Evolutionary conservation across 805 yeast genomes (phyloP), one percentile per base, ranked within the genome.

Genomic region (Wickerhamiella domercqiae): DNA sequence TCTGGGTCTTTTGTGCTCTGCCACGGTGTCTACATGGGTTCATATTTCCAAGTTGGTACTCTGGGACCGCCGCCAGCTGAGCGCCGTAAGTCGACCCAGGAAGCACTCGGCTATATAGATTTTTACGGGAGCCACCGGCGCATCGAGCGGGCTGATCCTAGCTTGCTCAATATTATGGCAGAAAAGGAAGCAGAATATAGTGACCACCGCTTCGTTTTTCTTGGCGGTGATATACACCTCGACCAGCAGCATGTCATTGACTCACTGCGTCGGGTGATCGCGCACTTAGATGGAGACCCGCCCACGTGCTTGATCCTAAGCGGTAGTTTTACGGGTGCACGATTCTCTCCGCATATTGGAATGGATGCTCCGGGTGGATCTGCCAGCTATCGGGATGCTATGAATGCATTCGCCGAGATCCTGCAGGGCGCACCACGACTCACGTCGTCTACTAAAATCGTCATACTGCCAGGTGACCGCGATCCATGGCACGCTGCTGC

Each of bases 401-500:
- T 90, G 57, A 94, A 86, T 49, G 62, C 72, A 2, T 62, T 90
- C 13, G 87, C 93, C 0, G 62, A 65, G 2, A 49, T 82, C 2
- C 51, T 90, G 15, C 68, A 75, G 7, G 63, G 67, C 34, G 79
- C 62, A 47, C 78, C 82, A 0, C 52, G 55, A 3, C 56, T 83
- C 5, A 59, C 73, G 11, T 51, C 60, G 5, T 52, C 59, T 5
- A 66, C 78, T 21, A 73, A 77, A 36, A 56, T 90, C 21, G 59
- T 83, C 1, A 70, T 90, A 41, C 62, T 87, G 1, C 96, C 97
- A 0, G 97, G 98, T 1, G 71, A 73, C 30, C 79, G 82, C 47
- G 99, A 90, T 57, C 95, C 95, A 0, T 90, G 97, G 96, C 75
- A 75, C 25, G 71, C 90, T 1, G 63, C 75, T 38, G 84, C 87